These are phyloP conservation scores for Suhomyces kilbournensis DNA, from an alignment of 805 yeast species.

Conservation along the genomic window DNA sequence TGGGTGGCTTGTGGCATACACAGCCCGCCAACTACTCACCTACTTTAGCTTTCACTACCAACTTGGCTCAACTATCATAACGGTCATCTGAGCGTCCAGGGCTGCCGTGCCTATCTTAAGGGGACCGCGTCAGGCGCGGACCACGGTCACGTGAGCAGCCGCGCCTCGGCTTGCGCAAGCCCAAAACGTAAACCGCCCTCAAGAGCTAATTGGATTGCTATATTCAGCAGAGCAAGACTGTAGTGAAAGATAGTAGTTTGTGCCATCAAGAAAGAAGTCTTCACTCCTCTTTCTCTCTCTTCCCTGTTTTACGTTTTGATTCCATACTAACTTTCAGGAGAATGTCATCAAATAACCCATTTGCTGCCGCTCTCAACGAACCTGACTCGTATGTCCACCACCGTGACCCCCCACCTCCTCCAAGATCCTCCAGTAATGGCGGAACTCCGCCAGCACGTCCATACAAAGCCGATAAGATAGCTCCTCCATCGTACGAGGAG, in stretches of 20 bases:
- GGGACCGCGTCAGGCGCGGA: not conserved
- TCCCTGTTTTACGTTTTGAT: not conserved
- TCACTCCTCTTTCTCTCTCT: not conserved
- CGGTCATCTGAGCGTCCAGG: not conserved
- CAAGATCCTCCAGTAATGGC: conserved; percentile 20
- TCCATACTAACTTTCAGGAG: conserved; percentile 6
- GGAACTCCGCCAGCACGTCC: conserved; percentile 17
- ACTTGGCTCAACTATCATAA: not conserved
- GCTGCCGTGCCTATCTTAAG: not conserved
- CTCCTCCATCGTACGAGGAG: conserved; percentile 72
- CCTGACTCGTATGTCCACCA: conserved; percentile 37
- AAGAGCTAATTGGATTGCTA: not conserved
- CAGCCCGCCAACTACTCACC: not conserved
- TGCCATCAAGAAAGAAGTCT: not conserved
- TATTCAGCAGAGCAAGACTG: not conserved
- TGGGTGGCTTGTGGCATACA: not conserved
- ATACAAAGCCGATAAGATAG: conserved; percentile 15
- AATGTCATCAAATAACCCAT: conserved; percentile 53
- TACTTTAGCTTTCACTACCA: not conserved
- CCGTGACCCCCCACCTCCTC: conserved; percentile 35
- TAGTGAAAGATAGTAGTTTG: not conserved
- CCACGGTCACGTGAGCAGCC: not conserved
- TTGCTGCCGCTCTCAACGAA: conserved; percentile 45
- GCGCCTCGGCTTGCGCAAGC: not conserved
- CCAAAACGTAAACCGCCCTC: not conserved